Evolutionary conservation across 164 flowering plant species (phyloP), one percentile per base, ranked within the genome.

Genomic region (Malania oleifera): DNA sequence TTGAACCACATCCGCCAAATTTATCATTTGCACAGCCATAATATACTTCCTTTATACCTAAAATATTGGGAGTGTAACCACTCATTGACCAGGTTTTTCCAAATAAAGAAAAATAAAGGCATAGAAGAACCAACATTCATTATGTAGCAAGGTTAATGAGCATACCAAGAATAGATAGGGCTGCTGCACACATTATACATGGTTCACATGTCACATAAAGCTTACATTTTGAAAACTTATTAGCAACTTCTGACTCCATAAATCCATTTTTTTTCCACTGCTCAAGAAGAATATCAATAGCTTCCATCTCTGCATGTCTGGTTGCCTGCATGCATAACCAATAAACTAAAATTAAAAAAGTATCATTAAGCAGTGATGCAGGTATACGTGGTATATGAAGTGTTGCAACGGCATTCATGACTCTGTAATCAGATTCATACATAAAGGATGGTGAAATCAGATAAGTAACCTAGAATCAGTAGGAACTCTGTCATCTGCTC

Each of bases 21-120:
- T 50, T 50, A 50, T 50, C 53, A 50, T 50, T 50, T 11, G 53
- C 28, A 50, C 53, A 50, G 2, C 53, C 53, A 27, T 50, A 50
- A 24, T 27, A 50, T 8, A 50, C 53, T 19, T 50, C 29, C 18
- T 27, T 27, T 4, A 47, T 47, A 1, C 51, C 51, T 24, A 9
- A 47, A 15, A 12, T 12, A 38, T 6, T 1, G 13, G 13, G 13
- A 38, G 41, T 15, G 13, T 2, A 38, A 6, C 14, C 7, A 38
- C 41, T 38, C 41, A 31, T 4, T 31, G n/a, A n/a, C n/a, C n/a
- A n/a, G n/a, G n/a, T n/a, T n/a, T n/a, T n/a, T n/a, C n/a, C n/a
- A n/a, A n/a, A n/a, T n/a, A n/a, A n/a, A n/a, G n/a, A n/a, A n/a
- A n/a, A n/a, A n/a, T n/a, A n/a, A n/a, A 31, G 37, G 9, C 37